A percentile compares a stretch with the other conserved stretches of the same genome.
Conservation (phyloP, 306 rosid species). For the Ziziphus jujuba region DNA sequence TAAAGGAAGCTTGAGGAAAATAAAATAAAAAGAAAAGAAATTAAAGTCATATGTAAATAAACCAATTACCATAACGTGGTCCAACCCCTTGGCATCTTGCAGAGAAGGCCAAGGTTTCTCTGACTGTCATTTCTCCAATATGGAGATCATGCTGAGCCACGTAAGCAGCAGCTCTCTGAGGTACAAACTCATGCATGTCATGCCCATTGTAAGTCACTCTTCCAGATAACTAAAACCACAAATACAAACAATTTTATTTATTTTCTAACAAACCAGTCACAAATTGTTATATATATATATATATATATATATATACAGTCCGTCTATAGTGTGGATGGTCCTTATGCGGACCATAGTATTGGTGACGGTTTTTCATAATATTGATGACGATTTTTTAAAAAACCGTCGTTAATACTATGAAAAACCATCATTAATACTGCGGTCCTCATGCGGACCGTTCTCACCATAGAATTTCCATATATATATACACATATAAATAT, state of each 20-base stretch:
- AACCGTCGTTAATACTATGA: no score
- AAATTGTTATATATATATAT: no score
- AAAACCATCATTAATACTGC: no score
- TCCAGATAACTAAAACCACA: conserved; percentile 45
- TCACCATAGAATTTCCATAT: background rate
- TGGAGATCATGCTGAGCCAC: conserved; percentile 78
- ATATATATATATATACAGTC: no score
- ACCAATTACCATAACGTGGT: conserved; percentile 59
- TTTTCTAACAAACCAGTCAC: no score
- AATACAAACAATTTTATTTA: background rate
- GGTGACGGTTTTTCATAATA: no score
- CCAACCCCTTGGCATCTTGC: conserved; percentile 90
- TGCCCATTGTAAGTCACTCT: conserved; percentile 62
- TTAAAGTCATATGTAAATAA: background rate
- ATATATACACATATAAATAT: conserved; percentile 23
- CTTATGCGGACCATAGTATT: no score
- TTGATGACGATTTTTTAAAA: no score
- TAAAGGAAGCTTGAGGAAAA: no score
- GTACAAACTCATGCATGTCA: conserved; percentile 69
- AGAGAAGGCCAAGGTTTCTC: conserved; percentile 83
- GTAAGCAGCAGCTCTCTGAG: conserved; percentile 77
- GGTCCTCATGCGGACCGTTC: no score
- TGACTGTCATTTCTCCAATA: conserved; percentile 68
- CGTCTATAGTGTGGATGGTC: no score
- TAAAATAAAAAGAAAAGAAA: no score